Percentiles rank a stretch among this genome's conserved stretches.
Evolutionary conservation across 805 yeast genomes (phyloP).

Genomic region (Pichia paraexigua): DNA sequence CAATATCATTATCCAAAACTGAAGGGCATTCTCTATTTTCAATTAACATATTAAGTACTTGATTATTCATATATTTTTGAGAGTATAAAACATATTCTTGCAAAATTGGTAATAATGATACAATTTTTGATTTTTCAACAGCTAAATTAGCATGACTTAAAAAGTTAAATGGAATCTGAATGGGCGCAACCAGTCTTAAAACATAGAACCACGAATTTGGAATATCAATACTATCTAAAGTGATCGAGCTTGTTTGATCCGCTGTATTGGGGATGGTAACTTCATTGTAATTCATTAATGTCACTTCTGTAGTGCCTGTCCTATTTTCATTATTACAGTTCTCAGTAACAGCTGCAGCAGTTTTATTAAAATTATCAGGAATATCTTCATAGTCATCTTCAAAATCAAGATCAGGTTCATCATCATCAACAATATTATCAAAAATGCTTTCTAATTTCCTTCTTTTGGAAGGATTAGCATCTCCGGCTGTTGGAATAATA

Average conservation of each 20-base stretch:
- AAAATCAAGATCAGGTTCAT: slow-evolving; percentile 13
- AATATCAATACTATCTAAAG: slow-evolving; percentile 21
- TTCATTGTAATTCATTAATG: slow-evolving; percentile 11
- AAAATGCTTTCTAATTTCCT: slow-evolving; percentile 20
- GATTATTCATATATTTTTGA: slow-evolving; percentile 10
- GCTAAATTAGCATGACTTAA: slow-evolving; percentile 30
- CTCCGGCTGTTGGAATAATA: neutral
- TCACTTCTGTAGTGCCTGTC: slow-evolving; percentile 13
- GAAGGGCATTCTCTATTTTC: slow-evolving; percentile 18
- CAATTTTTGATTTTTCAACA: slow-evolving; percentile 17
- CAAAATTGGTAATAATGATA: slow-evolving; percentile 24
- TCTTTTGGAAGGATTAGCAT: slow-evolving; percentile 8
- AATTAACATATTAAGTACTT: slow-evolving; percentile 4
- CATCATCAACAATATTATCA: slow-evolving; percentile 10
- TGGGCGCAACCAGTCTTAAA: slow-evolving; percentile 53
- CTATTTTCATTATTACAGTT: slow-evolving; percentile 19
- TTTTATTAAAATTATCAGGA: slow-evolving; percentile 8
- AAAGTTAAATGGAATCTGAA: slow-evolving; percentile 52
- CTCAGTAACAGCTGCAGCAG: slow-evolving; percentile 18
- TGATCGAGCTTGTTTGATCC: neutral
- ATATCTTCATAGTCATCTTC: slow-evolving; percentile 15
- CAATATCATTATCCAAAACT: slow-evolving; percentile 16
- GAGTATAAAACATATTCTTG: slow-evolving; percentile 25
- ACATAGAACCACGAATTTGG: slow-evolving; percentile 65
- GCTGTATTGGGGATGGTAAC: slow-evolving; percentile 7